Evolutionary conservation across 2,329 filamentous ascomycete species (phyloP), one percentile per base, ranked within the genome.

Genomic region (Beauveria asiatica): DNA sequence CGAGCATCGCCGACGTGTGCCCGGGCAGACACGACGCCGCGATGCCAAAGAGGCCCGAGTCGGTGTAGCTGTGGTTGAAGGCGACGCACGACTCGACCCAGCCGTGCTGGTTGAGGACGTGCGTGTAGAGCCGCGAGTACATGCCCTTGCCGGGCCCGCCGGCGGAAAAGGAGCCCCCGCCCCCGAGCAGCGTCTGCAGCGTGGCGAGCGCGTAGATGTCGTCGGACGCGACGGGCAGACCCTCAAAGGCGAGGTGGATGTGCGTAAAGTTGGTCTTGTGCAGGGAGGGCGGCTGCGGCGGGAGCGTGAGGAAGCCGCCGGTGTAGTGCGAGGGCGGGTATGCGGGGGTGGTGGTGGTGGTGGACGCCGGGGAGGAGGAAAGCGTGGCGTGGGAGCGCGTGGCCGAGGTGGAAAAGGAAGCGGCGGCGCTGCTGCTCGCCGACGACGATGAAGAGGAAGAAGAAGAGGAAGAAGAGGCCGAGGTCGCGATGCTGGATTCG

Each of bases 61-160:
- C 94, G 0, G 90, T 94, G 81, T 99, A 99, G 51, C 89, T 90
- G 80, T 97, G 92, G 80, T 97, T 97, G 80, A 97, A 97, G 33
- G 93, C 89, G 56, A 96, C 82, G 76, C 94, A 97, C 62, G 86
- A 92, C 76, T 99, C 94, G 27, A 99, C 91, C 93, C 93, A 99
- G 67, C 89, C 91, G 76, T 96, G 87, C 76, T 97, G 92, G 78
- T 99, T 99, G 56, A 99, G 83, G 0, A 97, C 93, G 72, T 97
- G 96, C 64, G 92, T 97, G 80, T 97, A 99, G 9, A 99, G 84
- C 13, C 94, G 88, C 42, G 90, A 96, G 80, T 97, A 97, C 94
- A 99, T 99, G 73, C 94, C 94, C 79, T 99, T 99, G 57, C 94
- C 94, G 5, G 94, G 94, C 0, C 94, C 94, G 67, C 94, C 94